Evolutionary conservation across 1,139 yeast genomes (phyloP), one percentile per base, ranked within the genome.

Genomic region (Taphrina communis): DNA sequence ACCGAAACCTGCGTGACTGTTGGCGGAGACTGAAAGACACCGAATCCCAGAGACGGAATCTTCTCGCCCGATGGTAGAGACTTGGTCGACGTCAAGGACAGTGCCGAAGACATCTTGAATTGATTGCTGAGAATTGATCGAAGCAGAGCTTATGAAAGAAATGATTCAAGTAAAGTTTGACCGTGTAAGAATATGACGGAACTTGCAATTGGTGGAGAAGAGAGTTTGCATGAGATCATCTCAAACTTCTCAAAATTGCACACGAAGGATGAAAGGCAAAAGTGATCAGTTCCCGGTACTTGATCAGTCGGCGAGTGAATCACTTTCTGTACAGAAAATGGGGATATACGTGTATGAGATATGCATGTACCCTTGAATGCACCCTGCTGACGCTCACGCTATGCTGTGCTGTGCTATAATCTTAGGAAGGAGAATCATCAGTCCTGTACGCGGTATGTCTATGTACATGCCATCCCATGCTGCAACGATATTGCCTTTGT

Each of bases 41-140:
- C 95, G 70, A 83, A 77, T 9, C 85, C 84, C 25, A 84, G 76
- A 8, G 81, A 81, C 44, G 86, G 86, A 66, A 84, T 81, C 71
- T 78, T 25, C n/a, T 9, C 12, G 14, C 62, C 62, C 4, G 62
- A 58, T 17, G 6, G 8, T 12, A 58, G 42, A 12, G 51, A 11
- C 12, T 42, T 44, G 6, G 42, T 58, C 25, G 62, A 58, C 6
- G 11, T 6, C 19, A 58, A 17, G 17, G 62, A 21, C 53, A 58
- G 31, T 42, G 19, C 46, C 25, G 19, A 35, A n/a, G 51, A 14
- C 62, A 58, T 44, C 6, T 2, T 44, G 21, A 44, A 1, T 11
- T n/a, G 48, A 0, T 1, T 1, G 2, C 19, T 2, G 48, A 25
- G 2, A 25, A 12, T 44, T 44, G 19, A 11, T 44, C 48, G 48